Evolutionary conservation across 352 stramenopile genomes (phyloP), one percentile per base, ranked within the genome.

Genomic region (Phytophthora cactorum): DNA sequence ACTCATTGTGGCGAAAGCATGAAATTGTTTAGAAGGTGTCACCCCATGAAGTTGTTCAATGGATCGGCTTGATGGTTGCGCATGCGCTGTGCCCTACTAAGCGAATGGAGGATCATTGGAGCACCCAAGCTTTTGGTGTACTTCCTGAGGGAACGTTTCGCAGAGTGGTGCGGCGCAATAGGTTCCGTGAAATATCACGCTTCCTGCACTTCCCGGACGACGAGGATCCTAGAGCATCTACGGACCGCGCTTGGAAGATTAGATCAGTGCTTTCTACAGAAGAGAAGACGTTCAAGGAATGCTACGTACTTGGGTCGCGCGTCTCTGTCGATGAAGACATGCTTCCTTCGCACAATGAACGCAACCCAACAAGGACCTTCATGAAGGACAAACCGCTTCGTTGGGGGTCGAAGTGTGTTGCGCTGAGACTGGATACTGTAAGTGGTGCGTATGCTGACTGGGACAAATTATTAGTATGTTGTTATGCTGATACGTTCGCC

Each of bases 191-290:
- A 4, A 52, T 52, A 3, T 38, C 46, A 4, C 9, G 46, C 2
- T 53, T 53, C 14, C 25, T 53, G 2, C 47, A 53, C 15, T 53
- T 38, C 14, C 27, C 28, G 14, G 47, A 53, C 47, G 41, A 27
- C 28, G 12, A 3, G 6, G 14, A 41, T 14, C 5, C 27, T 2
- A 29, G 29, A 15, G 54, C 54, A 27, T 3, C 28, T 3, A 53
- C 5, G 7, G 52, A 67, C 27, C 31, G 52, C n/a, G 58, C 57
- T 2, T 72, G 64, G 52, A 72, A 67, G 22, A 27, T 63, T 4
- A 45, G 50, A 1, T 45, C n/a, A 3, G 34, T 72, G 1, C 22
- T 72, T 0, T 39, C 38, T 0, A 12, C 14, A 6, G 10, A 66
- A 8, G 47, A 62, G 50, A 56, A 22, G 17, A 22, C 17, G 17